Evolutionary conservation across 2,329 filamentous ascomycete genomes (phyloP).

Genomic region (Xylaria polymorpha): DNA sequence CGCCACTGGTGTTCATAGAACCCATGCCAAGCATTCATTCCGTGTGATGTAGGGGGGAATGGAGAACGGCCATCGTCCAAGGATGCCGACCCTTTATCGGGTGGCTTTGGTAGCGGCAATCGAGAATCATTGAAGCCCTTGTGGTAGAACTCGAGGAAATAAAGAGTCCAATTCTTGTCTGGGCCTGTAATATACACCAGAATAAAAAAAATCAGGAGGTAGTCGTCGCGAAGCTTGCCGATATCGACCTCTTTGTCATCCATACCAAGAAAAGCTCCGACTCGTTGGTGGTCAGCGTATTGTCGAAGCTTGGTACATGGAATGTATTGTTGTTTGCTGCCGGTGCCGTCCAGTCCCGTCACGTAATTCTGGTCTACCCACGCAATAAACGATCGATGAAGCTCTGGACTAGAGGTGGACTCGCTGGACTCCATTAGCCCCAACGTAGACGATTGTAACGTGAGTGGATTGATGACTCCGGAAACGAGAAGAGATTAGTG

Average conservation of each 20-base stretch:
- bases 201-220: neutral
- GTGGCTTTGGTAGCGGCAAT: neutral
- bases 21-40: neutral
- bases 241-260: neutral
- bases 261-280: neutral
- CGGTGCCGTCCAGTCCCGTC: too few relatives aligned
- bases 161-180: neutral
- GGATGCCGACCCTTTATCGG: too few relatives aligned
- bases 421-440: too few relatives aligned
- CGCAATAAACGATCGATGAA: neutral
- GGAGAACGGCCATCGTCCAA: neutral
- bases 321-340: too few relatives aligned
- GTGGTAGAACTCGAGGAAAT: neutral
- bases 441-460: too few relatives aligned
- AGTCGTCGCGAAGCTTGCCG: neutral
- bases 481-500: too few relatives aligned
- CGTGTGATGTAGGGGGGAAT: neutral
- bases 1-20: constrained; percentile 5
- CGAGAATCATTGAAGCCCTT: neutral
- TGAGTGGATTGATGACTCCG: too few relatives aligned
- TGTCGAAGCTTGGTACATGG: too few relatives aligned
- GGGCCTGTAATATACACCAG: neutral
- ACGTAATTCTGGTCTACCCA: too few relatives aligned
- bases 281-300: neutral
- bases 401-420: too few relatives aligned